Conservation (phyloP, 768 basidiomycete genomes). For the Holtermanniella nyarrowii region DNA sequence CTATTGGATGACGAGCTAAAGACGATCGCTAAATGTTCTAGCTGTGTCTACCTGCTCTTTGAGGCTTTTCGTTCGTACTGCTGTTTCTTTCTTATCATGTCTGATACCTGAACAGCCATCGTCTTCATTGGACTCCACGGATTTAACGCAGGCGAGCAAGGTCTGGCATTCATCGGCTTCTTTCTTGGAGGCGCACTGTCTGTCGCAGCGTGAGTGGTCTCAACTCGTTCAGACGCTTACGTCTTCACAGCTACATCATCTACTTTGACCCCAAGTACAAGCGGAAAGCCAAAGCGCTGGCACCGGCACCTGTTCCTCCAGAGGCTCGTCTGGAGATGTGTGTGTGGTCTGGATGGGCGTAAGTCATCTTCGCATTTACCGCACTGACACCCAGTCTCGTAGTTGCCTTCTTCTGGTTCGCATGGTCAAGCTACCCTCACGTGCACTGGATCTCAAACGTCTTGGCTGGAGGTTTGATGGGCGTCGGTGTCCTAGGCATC, state of each 20-base stretch:
- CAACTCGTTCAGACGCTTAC: not conserved
- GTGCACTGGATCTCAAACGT: conserved; percentile 40
- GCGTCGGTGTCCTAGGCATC: conserved; percentile 32
- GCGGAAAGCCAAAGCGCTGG: conserved; percentile 22
- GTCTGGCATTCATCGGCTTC: conserved; percentile 41
- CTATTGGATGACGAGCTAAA: too few relatives aligned
- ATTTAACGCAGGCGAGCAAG: conserved; percentile 36
- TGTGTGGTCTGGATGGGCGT: conserved; percentile 37
- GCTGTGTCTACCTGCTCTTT: conserved; percentile 41
- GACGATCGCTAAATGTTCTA: too few relatives aligned
- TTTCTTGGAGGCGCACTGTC: conserved; percentile 33
- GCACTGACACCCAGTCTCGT: too few relatives aligned
- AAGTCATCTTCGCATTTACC: too few relatives aligned
- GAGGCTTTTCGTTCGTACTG: conserved; percentile 32
- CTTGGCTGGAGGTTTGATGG: conserved; percentile 32
- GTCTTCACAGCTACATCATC: conserved; percentile 31
- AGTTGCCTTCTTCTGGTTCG: conserved; percentile 44
- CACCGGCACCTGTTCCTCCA: conserved; percentile 30
- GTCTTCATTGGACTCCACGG: conserved; percentile 38
- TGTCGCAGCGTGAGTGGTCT: conserved; percentile 22
- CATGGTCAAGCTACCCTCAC: conserved; percentile 41
- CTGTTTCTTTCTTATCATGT: not conserved
- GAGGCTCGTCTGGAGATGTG: conserved; percentile 40
- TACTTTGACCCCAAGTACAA: conserved; percentile 40
- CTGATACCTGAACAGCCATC: conserved; percentile 4